phyloP scores from a whole-genome alignment of 805 yeast genomes.

The Candida tibetensis region DNA sequence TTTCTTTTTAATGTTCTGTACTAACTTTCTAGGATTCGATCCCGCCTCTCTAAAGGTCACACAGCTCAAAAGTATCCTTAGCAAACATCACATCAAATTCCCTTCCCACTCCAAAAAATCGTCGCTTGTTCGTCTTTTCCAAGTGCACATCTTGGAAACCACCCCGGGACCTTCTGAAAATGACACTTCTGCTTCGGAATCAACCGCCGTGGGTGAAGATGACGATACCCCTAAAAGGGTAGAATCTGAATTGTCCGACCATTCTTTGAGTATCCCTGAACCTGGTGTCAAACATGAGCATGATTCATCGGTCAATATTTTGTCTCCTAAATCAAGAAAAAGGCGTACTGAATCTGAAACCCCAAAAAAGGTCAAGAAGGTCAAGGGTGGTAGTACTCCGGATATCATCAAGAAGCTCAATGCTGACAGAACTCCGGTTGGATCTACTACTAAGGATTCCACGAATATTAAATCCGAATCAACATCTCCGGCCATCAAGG shows the following conservation, averaged over 20 bases:
- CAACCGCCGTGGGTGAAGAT: conserved; percentile 13
- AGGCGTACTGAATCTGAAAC: conserved; percentile 2
- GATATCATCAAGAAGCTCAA: not conserved
- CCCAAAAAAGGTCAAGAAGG: conserved; percentile 1
- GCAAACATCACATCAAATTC: conserved; percentile 58
- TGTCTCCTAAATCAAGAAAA: conserved; percentile 2
- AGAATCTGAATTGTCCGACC: too few relatives aligned
- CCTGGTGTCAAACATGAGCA: too few relatives aligned
- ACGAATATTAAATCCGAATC: too few relatives aligned
- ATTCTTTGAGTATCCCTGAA: too few relatives aligned
- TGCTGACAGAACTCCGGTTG: too few relatives aligned
- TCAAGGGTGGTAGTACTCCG: conserved; percentile 1
- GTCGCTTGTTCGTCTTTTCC: conserved; percentile 59
- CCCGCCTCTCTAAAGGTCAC: conserved; percentile 64
- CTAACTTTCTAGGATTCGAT: conserved; percentile 55
- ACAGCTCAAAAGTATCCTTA: conserved; percentile 63
- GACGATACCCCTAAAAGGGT: too few relatives aligned
- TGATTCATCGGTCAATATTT: too few relatives aligned
- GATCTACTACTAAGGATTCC: too few relatives aligned
- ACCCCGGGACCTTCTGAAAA: not conserved
- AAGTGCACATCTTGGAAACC: conserved; percentile 21
- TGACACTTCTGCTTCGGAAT: not conserved
- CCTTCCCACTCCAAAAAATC: conserved; percentile 67
- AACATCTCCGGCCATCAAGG: not conserved
- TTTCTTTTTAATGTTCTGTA: conserved; percentile 3